Percentiles rank a stretch among this genome's conserved stretches.
phyloP scores from a whole-genome alignment of 371 early-diverging fungal genomes.

The Circinella minor region DNA sequence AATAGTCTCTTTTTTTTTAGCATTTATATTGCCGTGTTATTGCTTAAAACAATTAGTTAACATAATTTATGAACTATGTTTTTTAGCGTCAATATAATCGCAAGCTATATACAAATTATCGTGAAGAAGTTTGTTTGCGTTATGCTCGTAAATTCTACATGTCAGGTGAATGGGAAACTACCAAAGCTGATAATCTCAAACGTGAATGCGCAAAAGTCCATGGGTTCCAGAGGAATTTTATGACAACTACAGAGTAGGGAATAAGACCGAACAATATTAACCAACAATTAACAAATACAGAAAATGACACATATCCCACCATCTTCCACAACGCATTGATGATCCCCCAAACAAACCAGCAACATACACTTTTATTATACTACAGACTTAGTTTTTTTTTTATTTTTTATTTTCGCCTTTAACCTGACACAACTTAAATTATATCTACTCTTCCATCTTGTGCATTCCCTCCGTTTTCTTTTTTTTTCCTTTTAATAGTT shows the following conservation, averaged over 20 bases:
- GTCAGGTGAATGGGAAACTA: constrained; percentile 53
- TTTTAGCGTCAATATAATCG: constrained; percentile 67
- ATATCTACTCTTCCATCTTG: too few species aligned
- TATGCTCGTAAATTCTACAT: constrained; percentile 64
- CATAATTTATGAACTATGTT: neutral
- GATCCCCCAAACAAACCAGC: too few species aligned
- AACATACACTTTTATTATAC: neutral
- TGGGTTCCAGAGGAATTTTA: constrained; percentile 40
- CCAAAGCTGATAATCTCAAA: constrained; percentile 55
- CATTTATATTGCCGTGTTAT: too few species aligned
- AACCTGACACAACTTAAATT: too few species aligned
- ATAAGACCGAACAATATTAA: neutral
- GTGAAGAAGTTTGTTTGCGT: constrained; percentile 69
- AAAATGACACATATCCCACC: constrained; percentile 1
- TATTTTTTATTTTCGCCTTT: neutral
- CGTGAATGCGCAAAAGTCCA: constrained; percentile 53
- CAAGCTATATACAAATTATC: constrained; percentile 64
- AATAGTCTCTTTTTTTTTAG: neutral
- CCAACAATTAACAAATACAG: neutral
- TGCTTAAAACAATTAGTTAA: too few species aligned
- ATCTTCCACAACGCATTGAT: too few species aligned
- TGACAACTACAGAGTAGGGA: constrained; percentile 12
- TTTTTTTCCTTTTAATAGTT: too few species aligned
- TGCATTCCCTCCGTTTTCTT: too few species aligned
- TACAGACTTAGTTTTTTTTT: neutral